Percentiles rank a stretch among this genome's conserved stretches.
Evolutionary conservation across 148 eudicot species (phyloP).

Genomic region (Rhododendron ferrugineum): DNA sequence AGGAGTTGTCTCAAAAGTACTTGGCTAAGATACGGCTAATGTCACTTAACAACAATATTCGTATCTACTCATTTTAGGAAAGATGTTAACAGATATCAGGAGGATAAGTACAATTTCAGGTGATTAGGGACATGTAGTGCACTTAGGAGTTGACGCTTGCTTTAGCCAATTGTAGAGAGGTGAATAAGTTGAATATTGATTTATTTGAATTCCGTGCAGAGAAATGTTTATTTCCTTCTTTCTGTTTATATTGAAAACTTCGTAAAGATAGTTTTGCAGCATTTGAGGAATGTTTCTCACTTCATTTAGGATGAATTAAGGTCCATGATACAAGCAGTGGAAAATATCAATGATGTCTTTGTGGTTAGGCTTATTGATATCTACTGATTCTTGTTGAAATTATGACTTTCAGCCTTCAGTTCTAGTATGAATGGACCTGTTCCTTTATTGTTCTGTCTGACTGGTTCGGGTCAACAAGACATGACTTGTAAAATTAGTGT

Average conservation of each 20-base stretch:
- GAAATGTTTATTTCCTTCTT: background rate
- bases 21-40: conserved; percentile 24
- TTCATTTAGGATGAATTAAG: background rate
- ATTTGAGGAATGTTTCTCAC: background rate
- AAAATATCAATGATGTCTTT: background rate
- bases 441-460: background rate
- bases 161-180: background rate
- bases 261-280: background rate
- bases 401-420: background rate
- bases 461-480: background rate
- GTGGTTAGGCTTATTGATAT: background rate
- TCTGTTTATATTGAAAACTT: background rate
- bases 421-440: background rate
- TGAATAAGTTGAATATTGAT: background rate
- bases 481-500: background rate
- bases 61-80: background rate
- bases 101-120: background rate
- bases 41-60: background rate
- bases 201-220: background rate
- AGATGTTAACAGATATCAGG: background rate
- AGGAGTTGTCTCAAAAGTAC: conserved; percentile 68
- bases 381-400: background rate
- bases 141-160: background rate
- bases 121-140: background rate
- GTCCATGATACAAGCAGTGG: background rate